Evolutionary conservation across 208 protist species (phyloP).

Genomic region (Polymyxa betae): DNA sequence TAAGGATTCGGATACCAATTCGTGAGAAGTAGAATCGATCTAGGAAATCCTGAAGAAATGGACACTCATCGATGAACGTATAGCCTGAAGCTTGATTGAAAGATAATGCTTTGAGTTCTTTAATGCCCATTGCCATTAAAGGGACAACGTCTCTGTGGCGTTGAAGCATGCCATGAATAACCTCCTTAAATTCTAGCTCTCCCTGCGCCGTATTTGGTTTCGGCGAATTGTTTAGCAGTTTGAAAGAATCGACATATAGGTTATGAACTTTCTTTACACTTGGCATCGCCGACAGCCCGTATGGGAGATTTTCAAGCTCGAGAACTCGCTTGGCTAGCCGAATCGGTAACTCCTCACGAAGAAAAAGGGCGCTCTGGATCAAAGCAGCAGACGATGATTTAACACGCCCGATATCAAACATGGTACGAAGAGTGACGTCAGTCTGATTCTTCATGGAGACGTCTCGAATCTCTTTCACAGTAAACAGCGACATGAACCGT

Average conservation of each 20-base stretch:
- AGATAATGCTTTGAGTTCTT: neutral
- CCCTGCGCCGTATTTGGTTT: neutral
- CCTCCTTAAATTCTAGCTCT: neutral
- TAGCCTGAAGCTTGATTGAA: neutral
- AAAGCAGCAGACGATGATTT: neutral
- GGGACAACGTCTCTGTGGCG: slow-evolving; percentile 26
- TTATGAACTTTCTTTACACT: slow-evolving; percentile 27
- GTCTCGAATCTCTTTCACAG: slow-evolving; percentile 25
- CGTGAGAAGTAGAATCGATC: slow-evolving; percentile 51
- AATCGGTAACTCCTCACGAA: slow-evolving; percentile 33
- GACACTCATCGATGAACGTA: slow-evolving; percentile 26
- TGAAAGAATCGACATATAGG: slow-evolving; percentile 42
- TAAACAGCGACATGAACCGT: slow-evolving; percentile 14
- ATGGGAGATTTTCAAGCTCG: slow-evolving; percentile 27
- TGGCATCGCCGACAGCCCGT: slow-evolving; percentile 28
- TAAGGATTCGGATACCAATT: slow-evolving; percentile 52
- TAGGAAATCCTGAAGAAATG: slow-evolving; percentile 46
- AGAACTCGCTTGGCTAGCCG: slow-evolving; percentile 31
- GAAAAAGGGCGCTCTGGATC: slow-evolving; percentile 21
- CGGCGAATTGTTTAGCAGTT: neutral
- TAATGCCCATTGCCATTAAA: slow-evolving; percentile 35
- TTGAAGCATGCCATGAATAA: slow-evolving; percentile 42
- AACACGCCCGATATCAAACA: slow-evolving; percentile 45
- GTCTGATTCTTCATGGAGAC: neutral
- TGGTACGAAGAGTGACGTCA: neutral